phyloP scores from a whole-genome alignment of 2,329 filamentous ascomycete species.

The Fusarium dlaminii region DNA sequence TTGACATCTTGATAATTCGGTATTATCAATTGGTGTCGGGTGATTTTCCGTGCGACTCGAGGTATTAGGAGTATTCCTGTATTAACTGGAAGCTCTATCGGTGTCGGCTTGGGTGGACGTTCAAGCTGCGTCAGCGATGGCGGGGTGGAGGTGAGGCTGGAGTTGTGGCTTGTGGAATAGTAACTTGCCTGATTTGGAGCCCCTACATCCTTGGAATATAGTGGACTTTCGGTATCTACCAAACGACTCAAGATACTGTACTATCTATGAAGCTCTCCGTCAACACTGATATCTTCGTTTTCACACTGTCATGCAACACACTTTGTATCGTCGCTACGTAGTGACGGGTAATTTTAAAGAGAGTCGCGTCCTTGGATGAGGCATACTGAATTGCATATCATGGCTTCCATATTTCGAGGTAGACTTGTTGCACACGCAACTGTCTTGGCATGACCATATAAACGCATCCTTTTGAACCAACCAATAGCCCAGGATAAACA shows the following conservation, averaged over 20 bases:
- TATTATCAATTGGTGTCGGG: neutral
- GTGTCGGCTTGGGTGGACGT: conserved; percentile 27
- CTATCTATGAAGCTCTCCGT: neutral
- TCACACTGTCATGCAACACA: neutral
- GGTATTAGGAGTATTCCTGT: neutral
- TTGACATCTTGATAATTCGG: conserved; percentile 61
- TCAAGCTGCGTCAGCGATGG: conserved; percentile 47
- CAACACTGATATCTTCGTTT: neutral
- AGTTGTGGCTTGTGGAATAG: conserved; percentile 25
- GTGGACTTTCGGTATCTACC: neutral
- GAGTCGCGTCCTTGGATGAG: neutral
- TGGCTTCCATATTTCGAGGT: neutral
- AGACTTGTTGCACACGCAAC: neutral
- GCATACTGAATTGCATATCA: neutral
- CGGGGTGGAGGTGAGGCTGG: conserved; percentile 45
- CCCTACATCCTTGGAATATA: neutral
- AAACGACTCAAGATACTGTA: neutral
- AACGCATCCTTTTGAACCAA: neutral
- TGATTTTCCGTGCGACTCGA: conserved; percentile 2
- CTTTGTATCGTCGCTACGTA: neutral
- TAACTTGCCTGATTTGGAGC: neutral
- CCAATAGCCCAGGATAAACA: too few relatives aligned
- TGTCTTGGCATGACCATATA: neutral
- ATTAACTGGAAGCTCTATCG: conserved; percentile 22
- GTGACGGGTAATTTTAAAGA: too few relatives aligned